Evolutionary conservation across 1,284 basidiomycete genomes (phyloP).

Genomic region (Sanghuangporus baumii): DNA sequence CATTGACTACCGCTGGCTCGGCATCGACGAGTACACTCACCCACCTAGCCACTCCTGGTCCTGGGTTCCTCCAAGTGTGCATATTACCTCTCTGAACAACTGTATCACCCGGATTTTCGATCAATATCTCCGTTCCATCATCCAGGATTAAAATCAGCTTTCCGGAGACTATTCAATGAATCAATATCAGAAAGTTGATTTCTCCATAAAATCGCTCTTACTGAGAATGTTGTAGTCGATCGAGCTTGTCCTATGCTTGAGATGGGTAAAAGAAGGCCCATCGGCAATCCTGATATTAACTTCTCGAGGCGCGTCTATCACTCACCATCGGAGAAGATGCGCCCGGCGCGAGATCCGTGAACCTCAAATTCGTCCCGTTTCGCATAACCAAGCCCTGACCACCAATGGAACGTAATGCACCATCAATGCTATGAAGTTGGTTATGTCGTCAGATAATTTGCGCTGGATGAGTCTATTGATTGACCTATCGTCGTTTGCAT

Average conservation of each 20-base stretch:
- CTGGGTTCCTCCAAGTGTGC: conserved; percentile 59
- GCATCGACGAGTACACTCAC: conserved; percentile 49
- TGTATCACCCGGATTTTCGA: conserved; percentile 51
- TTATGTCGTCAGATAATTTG: background rate
- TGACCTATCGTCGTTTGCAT: conserved; percentile 40
- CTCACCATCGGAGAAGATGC: conserved; percentile 45
- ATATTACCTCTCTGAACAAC: conserved; percentile 54
- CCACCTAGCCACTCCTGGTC: conserved; percentile 47
- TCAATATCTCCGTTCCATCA: conserved; percentile 48
- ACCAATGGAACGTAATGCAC: conserved; percentile 37
- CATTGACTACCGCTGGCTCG: conserved; percentile 44
- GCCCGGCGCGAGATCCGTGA: conserved; percentile 55
- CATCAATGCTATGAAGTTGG: conserved; percentile 38
- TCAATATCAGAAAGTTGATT: background rate
- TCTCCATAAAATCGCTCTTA: conserved; percentile 25
- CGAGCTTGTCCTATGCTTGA: conserved; percentile 42
- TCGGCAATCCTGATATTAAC: background rate
- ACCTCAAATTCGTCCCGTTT: conserved; percentile 43
- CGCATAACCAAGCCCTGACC: conserved; percentile 39
- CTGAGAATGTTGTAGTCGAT: conserved; percentile 58
- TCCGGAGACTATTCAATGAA: conserved; percentile 40
- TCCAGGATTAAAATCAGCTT: conserved; percentile 50
- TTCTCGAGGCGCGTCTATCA: conserved; percentile 17
- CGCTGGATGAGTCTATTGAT: background rate
- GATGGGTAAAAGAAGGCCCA: background rate